Conservation (phyloP, 2,329 filamentous ascomycete genomes). For the Purpureocillium lavendulum region DNA sequence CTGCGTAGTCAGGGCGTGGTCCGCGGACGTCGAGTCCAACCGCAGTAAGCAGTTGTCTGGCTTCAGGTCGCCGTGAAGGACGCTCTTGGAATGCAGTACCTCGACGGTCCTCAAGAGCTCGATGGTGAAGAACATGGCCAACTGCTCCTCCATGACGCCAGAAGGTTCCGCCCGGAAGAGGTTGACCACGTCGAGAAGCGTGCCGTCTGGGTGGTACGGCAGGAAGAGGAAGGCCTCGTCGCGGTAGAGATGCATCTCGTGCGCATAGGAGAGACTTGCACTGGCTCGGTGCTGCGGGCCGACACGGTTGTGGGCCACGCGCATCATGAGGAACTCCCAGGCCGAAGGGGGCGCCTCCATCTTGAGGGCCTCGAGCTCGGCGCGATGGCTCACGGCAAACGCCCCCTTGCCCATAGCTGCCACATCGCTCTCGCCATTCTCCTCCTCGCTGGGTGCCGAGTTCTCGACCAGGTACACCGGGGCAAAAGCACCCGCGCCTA, state of each 20-base stretch:
- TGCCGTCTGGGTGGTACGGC: slow-evolving; percentile 82
- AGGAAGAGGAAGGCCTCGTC: slow-evolving; percentile 87
- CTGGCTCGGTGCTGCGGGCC: slow-evolving; percentile 61
- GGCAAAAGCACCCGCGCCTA: slow-evolving; percentile 89
- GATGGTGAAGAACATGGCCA: slow-evolving; percentile 93
- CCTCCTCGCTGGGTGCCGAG: slow-evolving; percentile 40
- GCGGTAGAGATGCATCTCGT: slow-evolving; percentile 86
- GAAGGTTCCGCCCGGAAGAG: slow-evolving; percentile 63
- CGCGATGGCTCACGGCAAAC: slow-evolving; percentile 48
- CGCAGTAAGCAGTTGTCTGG: slow-evolving; percentile 91
- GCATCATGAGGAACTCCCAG: slow-evolving; percentile 97
- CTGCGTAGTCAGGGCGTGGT: slow-evolving; percentile 43
- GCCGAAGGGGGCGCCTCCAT: slow-evolving; percentile 82
- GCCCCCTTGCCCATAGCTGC: slow-evolving; percentile 53
- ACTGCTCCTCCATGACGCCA: slow-evolving; percentile 76
- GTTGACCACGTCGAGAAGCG: slow-evolving; percentile 91
- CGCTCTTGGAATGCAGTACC: slow-evolving; percentile 66
- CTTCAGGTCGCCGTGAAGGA: slow-evolving; percentile 92
- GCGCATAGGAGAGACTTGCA: slow-evolving; percentile 71
- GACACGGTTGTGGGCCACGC: slow-evolving; percentile 68
- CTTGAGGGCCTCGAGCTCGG: slow-evolving; percentile 75
- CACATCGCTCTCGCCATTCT: slow-evolving; percentile 34
- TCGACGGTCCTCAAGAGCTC: slow-evolving; percentile 89
- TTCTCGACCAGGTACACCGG: slow-evolving; percentile 89
- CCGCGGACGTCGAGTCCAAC: slow-evolving; percentile 47